Evolutionary conservation across 352 stramenopile genomes (phyloP).

Genomic region (Phytophthora cajani): DNA sequence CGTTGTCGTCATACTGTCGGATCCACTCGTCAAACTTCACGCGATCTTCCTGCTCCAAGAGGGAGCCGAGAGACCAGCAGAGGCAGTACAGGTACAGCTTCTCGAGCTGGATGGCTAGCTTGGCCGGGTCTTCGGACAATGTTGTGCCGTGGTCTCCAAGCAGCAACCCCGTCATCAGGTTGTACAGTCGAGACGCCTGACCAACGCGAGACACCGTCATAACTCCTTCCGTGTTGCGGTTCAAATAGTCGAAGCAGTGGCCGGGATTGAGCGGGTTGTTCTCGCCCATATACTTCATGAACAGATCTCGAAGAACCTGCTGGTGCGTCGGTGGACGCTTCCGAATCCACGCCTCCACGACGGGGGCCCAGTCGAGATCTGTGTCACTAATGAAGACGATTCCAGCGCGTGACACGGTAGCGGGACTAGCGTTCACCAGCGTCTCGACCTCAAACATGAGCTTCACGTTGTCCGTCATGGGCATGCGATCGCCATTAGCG

Average conservation of each 20-base stretch:
- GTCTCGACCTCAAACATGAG: conserved; percentile 98
- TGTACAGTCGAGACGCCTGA: conserved; percentile 80
- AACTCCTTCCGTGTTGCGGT: conserved; percentile 93
- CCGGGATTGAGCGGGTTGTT: conserved; percentile 94
- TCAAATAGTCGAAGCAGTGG: conserved; percentile 96
- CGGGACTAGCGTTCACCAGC: conserved; percentile 96
- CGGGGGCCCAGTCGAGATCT: conserved; percentile 97
- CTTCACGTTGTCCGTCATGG: conserved; percentile 98
- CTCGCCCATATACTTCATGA: conserved; percentile 97
- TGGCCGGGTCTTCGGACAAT: conserved; percentile 70
- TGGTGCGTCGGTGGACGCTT: conserved; percentile 91
- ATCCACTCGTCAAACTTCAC: conserved; percentile 97
- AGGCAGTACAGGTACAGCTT: conserved; percentile 97
- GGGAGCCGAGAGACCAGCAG: conserved; percentile 95
- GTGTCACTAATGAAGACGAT: conserved; percentile 99
- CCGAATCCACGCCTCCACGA: conserved; percentile 96
- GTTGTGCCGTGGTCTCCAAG: conserved; percentile 80
- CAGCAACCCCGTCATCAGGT: conserved; percentile 92
- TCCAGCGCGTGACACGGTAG: conserved; percentile 96
- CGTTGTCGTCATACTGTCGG: conserved; percentile 91
- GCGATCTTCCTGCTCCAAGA: conserved; percentile 97
- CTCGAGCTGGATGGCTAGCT: conserved; percentile 89
- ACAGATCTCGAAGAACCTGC: conserved; percentile 89
- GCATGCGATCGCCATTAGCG: conserved; percentile 97
- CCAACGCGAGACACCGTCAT: conserved; percentile 95